Base-by-base conservation (phyloP, 108 stramenopile species). In the Nannochloropsis gaditana region DNA sequence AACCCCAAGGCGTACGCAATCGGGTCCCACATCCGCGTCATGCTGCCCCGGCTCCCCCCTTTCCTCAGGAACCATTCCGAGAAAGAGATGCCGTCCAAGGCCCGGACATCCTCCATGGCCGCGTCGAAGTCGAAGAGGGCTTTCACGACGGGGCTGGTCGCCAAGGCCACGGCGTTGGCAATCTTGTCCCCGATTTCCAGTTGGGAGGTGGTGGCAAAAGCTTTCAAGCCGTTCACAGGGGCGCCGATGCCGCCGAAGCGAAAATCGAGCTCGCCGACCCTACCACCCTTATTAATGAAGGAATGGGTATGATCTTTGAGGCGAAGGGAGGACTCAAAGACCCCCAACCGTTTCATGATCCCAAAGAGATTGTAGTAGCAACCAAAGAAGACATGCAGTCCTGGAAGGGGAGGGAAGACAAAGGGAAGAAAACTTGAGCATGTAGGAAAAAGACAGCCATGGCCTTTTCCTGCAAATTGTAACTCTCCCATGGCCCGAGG, bases 301-400 rank as follows among this genome's bases (percentile, higher is more conserved):
- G 94, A 95, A 87, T 97, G 97, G 31, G 93, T 86, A 88, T 97
- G 97, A 45, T 95, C 95, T 91, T 97, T 97, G 83, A 97, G 92
- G 41, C 97, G 93, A 42, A 97, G 90, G 50, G 93, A 91, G 81
- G 93, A 86, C 84, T 96, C 95, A 84, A 96, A 96, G 11, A 90
- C 90, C 15, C 95, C 96, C 19, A 95, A 94, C n/a, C 97, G 93
- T 80, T 95, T 94, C 95, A 97, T 96, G 88, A 97, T 97, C n/a
- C 97, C 97, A 86, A 95, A 97, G 43, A 97, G 93, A 85, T 97
- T 97, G 93, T 97, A 97, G 90, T 97, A 97, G 86, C 97, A 97
- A 9, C 97, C 97, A 84, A 97, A 97, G 90, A 97, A 97, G 81
- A 97, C 97, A 83, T 97, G 97, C 45, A 97, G 92, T 41, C 97